phyloP scores from a whole-genome alignment of 2,329 filamentous ascomycete species.

The Aspergillus sclerotialis region DNA sequence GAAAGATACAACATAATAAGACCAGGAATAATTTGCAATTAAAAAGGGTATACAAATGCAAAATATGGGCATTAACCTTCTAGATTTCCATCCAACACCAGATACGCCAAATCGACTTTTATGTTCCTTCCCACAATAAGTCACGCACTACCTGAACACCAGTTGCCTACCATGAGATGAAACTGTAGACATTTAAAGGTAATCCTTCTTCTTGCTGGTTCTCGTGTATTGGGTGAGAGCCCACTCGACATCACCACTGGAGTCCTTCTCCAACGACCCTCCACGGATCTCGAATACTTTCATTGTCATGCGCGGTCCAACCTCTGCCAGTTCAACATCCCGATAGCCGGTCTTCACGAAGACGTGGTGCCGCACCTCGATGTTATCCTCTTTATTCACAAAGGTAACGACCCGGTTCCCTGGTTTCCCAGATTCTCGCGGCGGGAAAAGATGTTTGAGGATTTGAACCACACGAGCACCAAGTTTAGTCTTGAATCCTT shows the following conservation, averaged over 20 bases:
- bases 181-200: conserved; percentile 50
- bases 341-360: conserved; percentile 91
- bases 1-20: too few species aligned
- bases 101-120: conserved; percentile 23
- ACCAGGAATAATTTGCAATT: too few species aligned
- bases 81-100: conserved; percentile 21
- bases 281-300: conserved; percentile 85
- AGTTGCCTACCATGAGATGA: conserved; percentile 10
- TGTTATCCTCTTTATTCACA: conserved; percentile 79
- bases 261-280: conserved; percentile 80
- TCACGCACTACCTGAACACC: conserved; percentile 7
- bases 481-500: conserved; percentile 77
- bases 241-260: conserved; percentile 95
- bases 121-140: conserved; percentile 12
- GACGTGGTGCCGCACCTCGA: conserved; percentile 88
- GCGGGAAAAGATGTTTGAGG: conserved; percentile 89
- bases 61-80: conserved; percentile 18
- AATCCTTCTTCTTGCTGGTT: conserved; percentile 92
- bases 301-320: conserved; percentile 97
- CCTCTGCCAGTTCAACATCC: conserved; percentile 80
- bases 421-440: conserved; percentile 75
- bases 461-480: conserved; percentile 82
- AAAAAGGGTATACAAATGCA: conserved; percentile 18
- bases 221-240: conserved; percentile 91
- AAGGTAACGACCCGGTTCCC: conserved; percentile 88